These are phyloP conservation scores for Rhodomyrtus tomentosa DNA, from an alignment of 345 rosid species.

Conservation along the genomic window DNA sequence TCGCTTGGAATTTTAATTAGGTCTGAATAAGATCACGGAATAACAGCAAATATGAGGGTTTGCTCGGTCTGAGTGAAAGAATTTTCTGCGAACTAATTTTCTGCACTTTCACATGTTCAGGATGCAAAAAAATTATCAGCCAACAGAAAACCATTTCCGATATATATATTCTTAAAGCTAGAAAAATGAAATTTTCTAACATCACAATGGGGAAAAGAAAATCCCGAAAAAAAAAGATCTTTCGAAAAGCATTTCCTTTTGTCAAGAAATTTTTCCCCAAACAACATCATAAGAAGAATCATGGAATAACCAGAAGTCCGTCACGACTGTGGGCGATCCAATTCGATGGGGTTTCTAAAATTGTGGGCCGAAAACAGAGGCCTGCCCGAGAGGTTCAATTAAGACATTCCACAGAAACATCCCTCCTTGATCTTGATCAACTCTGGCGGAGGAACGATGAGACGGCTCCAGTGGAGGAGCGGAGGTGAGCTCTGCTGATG, in stretches of 20 bases:
- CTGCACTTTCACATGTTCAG: no score
- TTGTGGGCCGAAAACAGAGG: background rate
- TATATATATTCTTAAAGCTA: no score
- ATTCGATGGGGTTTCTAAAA: background rate
- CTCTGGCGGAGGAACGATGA: background rate
- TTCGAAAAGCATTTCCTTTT: no score
- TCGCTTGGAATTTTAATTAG: background rate
- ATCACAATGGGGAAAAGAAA: no score
- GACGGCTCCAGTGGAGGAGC: background rate
- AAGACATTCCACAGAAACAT: background rate
- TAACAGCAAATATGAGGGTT: background rate
- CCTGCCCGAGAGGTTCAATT: background rate
- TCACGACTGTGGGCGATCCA: background rate
- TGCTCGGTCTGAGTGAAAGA: no score
- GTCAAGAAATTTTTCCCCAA: no score
- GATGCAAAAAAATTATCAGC: no score
- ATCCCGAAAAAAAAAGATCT: no score
- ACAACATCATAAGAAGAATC: background rate
- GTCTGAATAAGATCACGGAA: background rate
- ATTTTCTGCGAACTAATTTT: no score
- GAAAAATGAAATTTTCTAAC: no score
- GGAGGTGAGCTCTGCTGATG: background rate
- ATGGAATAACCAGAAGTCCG: background rate
- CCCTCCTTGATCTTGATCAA: background rate
- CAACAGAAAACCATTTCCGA: no score